These are phyloP conservation scores for Heliosperma pusillum DNA, from an alignment of 148 eudicot species.

Conservation along the genomic window DNA sequence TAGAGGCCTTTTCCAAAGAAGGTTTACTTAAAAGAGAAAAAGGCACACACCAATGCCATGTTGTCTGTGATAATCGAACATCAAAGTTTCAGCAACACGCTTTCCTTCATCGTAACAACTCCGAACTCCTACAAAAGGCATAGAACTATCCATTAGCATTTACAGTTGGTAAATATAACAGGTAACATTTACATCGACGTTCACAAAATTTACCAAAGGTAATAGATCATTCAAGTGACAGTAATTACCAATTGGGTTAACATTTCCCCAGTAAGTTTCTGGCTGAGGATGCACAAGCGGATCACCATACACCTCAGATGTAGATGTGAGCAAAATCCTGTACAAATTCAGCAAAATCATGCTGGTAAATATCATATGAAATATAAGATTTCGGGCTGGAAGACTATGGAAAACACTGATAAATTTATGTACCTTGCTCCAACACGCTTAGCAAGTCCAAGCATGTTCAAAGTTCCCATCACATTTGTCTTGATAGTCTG, in stretches of 20 bases:
- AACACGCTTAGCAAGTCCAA: constrained; percentile 96
- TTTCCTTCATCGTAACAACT: constrained; percentile 99
- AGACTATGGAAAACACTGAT: background rate
- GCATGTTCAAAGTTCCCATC: constrained; percentile 92
- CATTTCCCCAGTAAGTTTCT: constrained; percentile 98
- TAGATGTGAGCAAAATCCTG: constrained; percentile 85
- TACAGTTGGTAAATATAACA: background rate
- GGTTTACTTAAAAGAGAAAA: background rate
- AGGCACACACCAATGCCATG: constrained; percentile 76
- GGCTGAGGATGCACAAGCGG: constrained; percentile 85
- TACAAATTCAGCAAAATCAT: constrained; percentile 9
- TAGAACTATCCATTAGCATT: background rate
- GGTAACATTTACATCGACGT: background rate
- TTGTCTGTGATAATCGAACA: constrained; percentile 98
- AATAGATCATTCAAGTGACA: background rate
- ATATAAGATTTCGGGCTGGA: background rate
- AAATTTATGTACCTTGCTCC: constrained; percentile 68
- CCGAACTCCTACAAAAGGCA: constrained; percentile 63
- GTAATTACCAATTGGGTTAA: constrained; percentile 82
- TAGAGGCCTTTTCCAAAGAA: background rate
- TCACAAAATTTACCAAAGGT: background rate
- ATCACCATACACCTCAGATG: constrained; percentile 90
- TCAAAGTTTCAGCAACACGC: constrained; percentile 99
- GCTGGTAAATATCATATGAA: background rate
- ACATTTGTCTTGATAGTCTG: constrained; percentile 98